Evolutionary conservation across 208 protist genomes (phyloP).

Genomic region (Leishmania lainsoni): DNA sequence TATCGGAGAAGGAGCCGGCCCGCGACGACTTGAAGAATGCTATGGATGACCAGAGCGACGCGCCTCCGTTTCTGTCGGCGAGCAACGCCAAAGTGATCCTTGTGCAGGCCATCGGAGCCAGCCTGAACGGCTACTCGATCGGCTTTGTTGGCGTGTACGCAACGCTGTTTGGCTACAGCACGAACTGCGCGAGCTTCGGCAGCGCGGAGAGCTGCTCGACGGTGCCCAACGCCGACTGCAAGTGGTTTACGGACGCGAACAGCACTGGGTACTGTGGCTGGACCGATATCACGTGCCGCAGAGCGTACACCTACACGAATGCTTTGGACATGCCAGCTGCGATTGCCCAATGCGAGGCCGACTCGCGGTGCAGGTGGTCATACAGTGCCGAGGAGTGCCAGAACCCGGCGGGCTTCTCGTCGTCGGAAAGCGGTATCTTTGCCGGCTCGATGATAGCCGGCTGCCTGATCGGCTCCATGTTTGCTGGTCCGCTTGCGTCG

Average conservation of each 20-base stretch:
- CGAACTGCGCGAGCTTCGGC: conserved; percentile 58
- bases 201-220: conserved; percentile 39
- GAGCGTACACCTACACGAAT: conserved; percentile 11
- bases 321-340: not conserved
- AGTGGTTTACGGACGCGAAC: conserved; percentile 33
- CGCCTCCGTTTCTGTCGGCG: not conserved
- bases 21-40: not conserved
- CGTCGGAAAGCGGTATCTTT: conserved; percentile 45
- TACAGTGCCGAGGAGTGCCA: conserved; percentile 51
- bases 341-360: conserved; percentile 19
- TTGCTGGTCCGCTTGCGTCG: conserved; percentile 35
- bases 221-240: conserved; percentile 53
- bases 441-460: conserved; percentile 63
- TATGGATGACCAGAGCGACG: not conserved
- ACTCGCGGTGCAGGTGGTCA: conserved; percentile 55
- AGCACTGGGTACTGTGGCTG: conserved; percentile 39
- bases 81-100: conserved; percentile 56
- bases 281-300: conserved; percentile 36
- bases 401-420: conserved; percentile 54
- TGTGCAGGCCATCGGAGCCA: conserved; percentile 51
- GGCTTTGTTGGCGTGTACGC: conserved; percentile 80
- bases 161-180: conserved; percentile 55
- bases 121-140: conserved; percentile 73
- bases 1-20: not conserved
- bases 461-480: conserved; percentile 47